Evolutionary conservation across 2,329 filamentous ascomycete species (phyloP), one percentile per base, ranked within the genome.

Genomic region (Fusarium decemcellulare): DNA sequence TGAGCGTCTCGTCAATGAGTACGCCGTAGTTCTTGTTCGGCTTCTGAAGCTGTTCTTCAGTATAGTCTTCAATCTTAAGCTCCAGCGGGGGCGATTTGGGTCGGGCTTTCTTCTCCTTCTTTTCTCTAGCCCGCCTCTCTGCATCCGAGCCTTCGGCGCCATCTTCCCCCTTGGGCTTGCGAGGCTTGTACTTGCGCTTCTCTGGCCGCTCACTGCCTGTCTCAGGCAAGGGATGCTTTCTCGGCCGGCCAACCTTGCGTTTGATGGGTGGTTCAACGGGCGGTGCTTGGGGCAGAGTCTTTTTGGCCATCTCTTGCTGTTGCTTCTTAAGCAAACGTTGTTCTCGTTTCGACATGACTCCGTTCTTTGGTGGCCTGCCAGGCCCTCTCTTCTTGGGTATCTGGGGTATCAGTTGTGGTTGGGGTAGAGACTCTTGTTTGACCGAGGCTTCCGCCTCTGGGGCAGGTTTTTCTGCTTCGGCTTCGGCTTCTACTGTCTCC

Each of bases 311-410:
- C 64, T 83, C 81, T 63, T 82, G 78, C 61, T 83, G 81, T 58
- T 81, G 78, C 77, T 91, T 92, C 80, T 91, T 89, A 8, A 90
- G 85, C 50, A 90, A 78, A 16, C 89, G 85, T 70, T 91, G 86
- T 74, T 94, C 91, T 60, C 93, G 86, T 80, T 94, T 94, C 2
- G 92, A 95, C 89, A 94, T 93, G 76, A 94, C 87, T 30, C 93
- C 93, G 74, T 95, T 92, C 81, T 95, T 95, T 0, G 93, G 93
- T 18, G 93, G 93, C 56, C 93, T 84, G n/a, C 93, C 93, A 10
- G 93, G 93, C 14, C 93, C 93, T 71, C 92, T 90, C 67, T 92
- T 91, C 79, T 89, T 92, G 30, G 88, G 87, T 32, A 88, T 80
- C 59, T 83, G 79, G 18, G 81, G 77, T 63, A 83, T 73, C 23